Evolutionary conservation across 2,329 filamentous ascomycete species (phyloP).

Genomic region (Sclerotinia glacialis): DNA sequence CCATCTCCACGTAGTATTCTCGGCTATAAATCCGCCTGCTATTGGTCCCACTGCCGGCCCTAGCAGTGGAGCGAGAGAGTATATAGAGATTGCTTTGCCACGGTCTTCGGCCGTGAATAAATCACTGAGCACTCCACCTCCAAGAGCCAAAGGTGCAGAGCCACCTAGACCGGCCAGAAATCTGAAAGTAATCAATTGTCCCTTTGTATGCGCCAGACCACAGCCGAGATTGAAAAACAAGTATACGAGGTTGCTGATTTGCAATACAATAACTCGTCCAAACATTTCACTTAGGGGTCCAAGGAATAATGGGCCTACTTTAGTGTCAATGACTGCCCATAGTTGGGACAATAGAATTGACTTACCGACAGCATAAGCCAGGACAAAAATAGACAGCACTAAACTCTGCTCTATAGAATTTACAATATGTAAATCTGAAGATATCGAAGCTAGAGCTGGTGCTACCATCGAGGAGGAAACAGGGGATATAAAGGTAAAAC

Average conservation of each 20-base stretch:
- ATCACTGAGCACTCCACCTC: slow-evolving; percentile 46
- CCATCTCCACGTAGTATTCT: slow-evolving; percentile 52
- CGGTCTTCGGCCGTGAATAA: slow-evolving; percentile 49
- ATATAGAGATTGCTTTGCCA: slow-evolving; percentile 43
- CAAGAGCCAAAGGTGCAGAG: slow-evolving; percentile 47
- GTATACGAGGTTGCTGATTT: slow-evolving; percentile 50
- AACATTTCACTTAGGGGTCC: slow-evolving; percentile 57
- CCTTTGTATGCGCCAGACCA: slow-evolving; percentile 46
- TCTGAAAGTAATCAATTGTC: slow-evolving; percentile 45
- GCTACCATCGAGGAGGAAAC: slow-evolving; percentile 55
- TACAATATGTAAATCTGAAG: slow-evolving; percentile 52
- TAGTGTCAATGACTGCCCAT: slow-evolving; percentile 25
- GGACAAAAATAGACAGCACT: slow-evolving; percentile 47
- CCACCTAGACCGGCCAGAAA: slow-evolving; percentile 51
- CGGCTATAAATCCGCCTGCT: slow-evolving; percentile 51
- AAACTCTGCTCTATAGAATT: slow-evolving; percentile 46
- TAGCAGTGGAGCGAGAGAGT: slow-evolving; percentile 38
- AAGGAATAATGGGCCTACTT: slow-evolving; percentile 53
- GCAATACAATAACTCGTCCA: slow-evolving; percentile 45
- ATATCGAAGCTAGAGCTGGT: slow-evolving; percentile 50
- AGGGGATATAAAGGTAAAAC: slow-evolving; percentile 51
- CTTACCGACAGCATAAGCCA: slow-evolving; percentile 41
- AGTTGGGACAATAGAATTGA: neutral
- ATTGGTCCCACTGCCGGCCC: slow-evolving; percentile 44
- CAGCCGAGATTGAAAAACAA: slow-evolving; percentile 54